Evolutionary conservation across 495 filamentous ascomycete genomes (phyloP), one percentile per base, ranked within the genome.

Genomic region (Penicillium maclennaniae): DNA sequence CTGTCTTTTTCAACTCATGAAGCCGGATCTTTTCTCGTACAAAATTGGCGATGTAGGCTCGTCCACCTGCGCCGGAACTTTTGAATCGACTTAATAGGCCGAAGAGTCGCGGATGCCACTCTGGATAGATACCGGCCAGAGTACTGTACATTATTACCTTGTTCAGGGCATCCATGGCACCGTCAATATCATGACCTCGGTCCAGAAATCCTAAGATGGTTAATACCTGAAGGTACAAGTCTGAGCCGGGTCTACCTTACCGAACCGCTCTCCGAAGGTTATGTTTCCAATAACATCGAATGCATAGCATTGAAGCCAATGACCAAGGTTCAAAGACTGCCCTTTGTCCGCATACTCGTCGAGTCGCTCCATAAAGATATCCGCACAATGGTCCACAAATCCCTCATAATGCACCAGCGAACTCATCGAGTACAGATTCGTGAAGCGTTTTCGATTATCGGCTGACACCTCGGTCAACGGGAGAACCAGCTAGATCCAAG

Each of bases 251-350:
- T 1, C 15, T 31, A 51, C 21, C 46, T 44, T 47, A 70, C 70
- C 71, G 59, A 87, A 83, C 9, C 81, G 71, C 55, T 85, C 79
- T 46, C 77, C 77, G 56, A 83, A 87, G 3, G 82, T 85, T 56
- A 88, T 83, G 55, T 85, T 77, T 31, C 82, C 82, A 54, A 87
- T 86, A 2, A 85, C 80, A 51, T 84, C 82, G 54, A 82, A 83
- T 0, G 81, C 79, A 54, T 79, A 85, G 44, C 72, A 82, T 54
- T 82, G 80, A 28, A 82, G 66, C 78, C 79, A 82, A 49, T 77
- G 66, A 0, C 70, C 70, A 3, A 85, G 66, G 53, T 85, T 71
- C 9, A 79, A 59, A 1, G 37, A 36, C 17, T 68, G 37, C 0
- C 60, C 62, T 2, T 47, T 59, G 1, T 65, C 52, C 0, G 77